These are phyloP conservation scores for Cryphonectria nitschkei DNA, from an alignment of 2,329 filamentous ascomycete genomes.

Conservation along the genomic window DNA sequence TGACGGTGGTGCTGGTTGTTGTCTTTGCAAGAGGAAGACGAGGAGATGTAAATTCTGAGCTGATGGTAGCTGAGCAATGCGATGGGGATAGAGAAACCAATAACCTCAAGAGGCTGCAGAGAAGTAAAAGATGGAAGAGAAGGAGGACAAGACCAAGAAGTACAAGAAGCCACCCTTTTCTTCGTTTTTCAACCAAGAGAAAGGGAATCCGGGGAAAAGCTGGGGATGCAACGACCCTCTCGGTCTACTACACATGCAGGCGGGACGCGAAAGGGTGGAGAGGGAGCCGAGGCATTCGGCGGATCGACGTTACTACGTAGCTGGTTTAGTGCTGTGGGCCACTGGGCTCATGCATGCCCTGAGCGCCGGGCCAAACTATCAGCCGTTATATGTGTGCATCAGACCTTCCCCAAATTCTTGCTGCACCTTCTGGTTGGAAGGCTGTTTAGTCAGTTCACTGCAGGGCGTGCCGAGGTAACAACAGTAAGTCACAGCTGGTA, in stretches of 20 bases:
- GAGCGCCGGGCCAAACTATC: constrained; percentile 1
- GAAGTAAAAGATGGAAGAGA: constrained; percentile 17
- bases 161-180: constrained; percentile 6
- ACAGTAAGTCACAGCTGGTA: neutral
- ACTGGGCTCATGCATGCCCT: neutral
- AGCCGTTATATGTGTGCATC: neutral
- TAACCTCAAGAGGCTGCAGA: neutral
- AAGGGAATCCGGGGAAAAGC: constrained; percentile 19
- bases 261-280: constrained; percentile 13
- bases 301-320: neutral
- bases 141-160: constrained; percentile 13
- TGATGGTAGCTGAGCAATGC: neutral
- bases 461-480: constrained; percentile 1
- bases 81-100: neutral
- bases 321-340: neutral
- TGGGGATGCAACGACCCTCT: constrained; percentile 10
- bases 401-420: neutral
- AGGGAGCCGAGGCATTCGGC: constrained; percentile 25
- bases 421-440: neutral
- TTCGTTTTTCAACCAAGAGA: neutral
- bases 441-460: neutral
- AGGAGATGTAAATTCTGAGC: neutral
- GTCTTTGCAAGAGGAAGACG: constrained; percentile 23
- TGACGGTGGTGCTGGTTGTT: constrained; percentile 33
- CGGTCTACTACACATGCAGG: constrained; percentile 15